These are phyloP conservation scores for Russula emetica DNA, from an alignment of 768 basidiomycete genomes.

Conservation along the genomic window DNA sequence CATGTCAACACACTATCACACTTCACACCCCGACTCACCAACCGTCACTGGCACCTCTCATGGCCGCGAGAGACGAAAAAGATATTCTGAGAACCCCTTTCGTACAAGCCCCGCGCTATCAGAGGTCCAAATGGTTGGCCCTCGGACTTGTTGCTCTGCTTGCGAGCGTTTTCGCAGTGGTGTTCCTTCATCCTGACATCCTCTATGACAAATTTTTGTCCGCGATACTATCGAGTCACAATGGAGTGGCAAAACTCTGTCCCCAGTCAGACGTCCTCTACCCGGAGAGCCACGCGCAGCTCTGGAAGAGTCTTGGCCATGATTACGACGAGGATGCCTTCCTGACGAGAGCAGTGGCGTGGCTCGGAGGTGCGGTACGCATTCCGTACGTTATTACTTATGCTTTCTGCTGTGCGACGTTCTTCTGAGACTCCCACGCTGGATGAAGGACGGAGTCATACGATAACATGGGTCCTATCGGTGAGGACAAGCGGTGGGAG, in stretches of 20 bases:
- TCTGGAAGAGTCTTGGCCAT: constrained; percentile 35
- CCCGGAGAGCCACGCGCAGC: constrained; percentile 33
- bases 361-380: constrained; percentile 40
- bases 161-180: background rate
- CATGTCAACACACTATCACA: no score
- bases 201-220: background rate
- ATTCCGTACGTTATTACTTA: constrained; percentile 33
- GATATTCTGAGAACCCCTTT: background rate
- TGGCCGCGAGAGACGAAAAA: background rate
- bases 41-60: background rate
- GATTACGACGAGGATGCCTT: constrained; percentile 37
- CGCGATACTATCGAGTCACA: background rate
- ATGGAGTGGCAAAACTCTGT: constrained; percentile 3
- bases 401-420: background rate
- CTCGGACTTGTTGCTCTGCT: constrained; percentile 4
- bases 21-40: background rate
- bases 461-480: constrained; percentile 47
- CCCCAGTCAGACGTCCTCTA: constrained; percentile 34
- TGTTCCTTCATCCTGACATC: background rate
- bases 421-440: background rate
- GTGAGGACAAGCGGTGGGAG: constrained; percentile 47
- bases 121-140: background rate
- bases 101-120: background rate
- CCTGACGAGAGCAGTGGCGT: constrained; percentile 36
- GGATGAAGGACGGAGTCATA: constrained; percentile 47